phyloP scores from a whole-genome alignment of 176 grass and related monocot genomes.

The Oryza glumipatula region DNA sequence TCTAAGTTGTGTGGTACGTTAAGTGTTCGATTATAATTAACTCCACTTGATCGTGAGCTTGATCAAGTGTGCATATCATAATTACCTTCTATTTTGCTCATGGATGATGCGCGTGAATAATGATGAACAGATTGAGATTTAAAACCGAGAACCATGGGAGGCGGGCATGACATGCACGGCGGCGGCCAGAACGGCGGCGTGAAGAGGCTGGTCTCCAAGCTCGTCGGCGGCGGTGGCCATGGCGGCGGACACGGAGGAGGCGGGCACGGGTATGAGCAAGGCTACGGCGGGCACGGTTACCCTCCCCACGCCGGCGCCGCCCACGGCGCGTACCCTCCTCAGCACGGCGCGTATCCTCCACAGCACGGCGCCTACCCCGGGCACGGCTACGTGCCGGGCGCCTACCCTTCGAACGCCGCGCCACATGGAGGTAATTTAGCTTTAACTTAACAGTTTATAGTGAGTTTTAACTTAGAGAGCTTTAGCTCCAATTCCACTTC shows the following conservation, averaged over 20 bases:
- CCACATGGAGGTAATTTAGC: background rate
- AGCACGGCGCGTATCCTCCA: slow-evolving; percentile 29
- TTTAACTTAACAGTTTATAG: too few relatives aligned
- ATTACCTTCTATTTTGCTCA: background rate
- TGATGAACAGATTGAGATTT: background rate
- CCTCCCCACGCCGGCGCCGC: too few relatives aligned
- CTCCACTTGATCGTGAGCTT: background rate
- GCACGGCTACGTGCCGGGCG: background rate
- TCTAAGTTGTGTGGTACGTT: background rate
- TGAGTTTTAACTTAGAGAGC: too few relatives aligned
- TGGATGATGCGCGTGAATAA: background rate
- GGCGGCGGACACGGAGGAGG: slow-evolving; percentile 26
- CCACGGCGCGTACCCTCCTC: slow-evolving; percentile 27
- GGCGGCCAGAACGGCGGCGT: slow-evolving; percentile 44
- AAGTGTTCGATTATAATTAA: background rate
- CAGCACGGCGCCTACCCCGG: slow-evolving; percentile 37
- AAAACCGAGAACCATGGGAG: slow-evolving; percentile 22
- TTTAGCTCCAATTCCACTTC: too few relatives aligned
- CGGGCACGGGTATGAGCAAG: slow-evolving; percentile 4
- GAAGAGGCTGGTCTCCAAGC: slow-evolving; percentile 46
- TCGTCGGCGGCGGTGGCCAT: slow-evolving; percentile 20
- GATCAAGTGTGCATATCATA: too few relatives aligned
- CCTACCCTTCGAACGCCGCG: slow-evolving; percentile 30
- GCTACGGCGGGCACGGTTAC: slow-evolving; percentile 18
- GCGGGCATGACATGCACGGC: slow-evolving; percentile 47